Evolutionary conservation across 2,329 filamentous ascomycete species (phyloP), one percentile per base, ranked within the genome.

Genomic region (Fusarium buharicum): DNA sequence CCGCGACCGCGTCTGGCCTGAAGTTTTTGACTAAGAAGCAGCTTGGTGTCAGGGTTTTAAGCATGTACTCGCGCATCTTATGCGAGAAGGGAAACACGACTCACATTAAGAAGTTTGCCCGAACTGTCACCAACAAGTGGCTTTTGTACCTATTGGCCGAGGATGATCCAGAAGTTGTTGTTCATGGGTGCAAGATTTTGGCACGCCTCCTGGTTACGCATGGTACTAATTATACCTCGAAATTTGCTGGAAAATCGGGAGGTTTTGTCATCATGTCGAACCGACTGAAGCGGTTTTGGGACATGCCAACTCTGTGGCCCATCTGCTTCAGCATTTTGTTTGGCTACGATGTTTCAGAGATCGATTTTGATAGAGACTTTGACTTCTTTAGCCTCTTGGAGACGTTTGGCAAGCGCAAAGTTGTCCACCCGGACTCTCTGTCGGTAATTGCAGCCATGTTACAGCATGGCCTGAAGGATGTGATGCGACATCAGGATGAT

Each of bases 81-180:
- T 97, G 93, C 70, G 87, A 91, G 59, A 86, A 86, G 68, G 84
- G 84, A 18, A 92, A 89, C 63, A 78, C 84, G 10, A 80, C 80
- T 13, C 87, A 90, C 59, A 90, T 97, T 52, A 87, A 89, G 71
- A 95, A 93, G 69, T 98, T 99, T 79, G 92, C 93, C 6, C 91
- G 90, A 71, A 96, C 94, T 2, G 94, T 99, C 9, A 97, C 94
- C 18, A 97, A 96, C 68, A 97, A 97, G 89, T 97, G 93, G 93
- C 84, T 97, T 13, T 79, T 99, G 13, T 96, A 97, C 75, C 84
- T 99, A 13, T 83, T 98, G 46, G 92, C 92, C 8, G 93, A 97
- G 73, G 87, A 91, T 59, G 91, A 98, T 56, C 84, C 91, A 6
- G 90, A 93, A 65, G 89, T 96, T 18, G 90, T 97, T 11, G 82